Evolutionary conservation across 495 filamentous ascomycete species (phyloP).

Genomic region (Daldinia childiae): DNA sequence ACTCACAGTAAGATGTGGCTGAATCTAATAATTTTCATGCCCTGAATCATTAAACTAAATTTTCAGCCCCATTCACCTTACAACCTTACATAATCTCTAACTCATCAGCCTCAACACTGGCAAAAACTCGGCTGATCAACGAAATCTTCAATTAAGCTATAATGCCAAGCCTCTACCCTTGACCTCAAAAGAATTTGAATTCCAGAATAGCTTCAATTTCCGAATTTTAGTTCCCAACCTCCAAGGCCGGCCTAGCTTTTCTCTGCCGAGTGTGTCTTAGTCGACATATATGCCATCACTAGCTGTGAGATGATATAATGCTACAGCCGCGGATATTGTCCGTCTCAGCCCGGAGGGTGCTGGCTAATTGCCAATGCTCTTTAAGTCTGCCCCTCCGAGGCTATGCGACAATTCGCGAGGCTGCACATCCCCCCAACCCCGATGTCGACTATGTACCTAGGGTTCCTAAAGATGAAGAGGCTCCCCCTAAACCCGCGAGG

Average conservation of each 20-base stretch:
- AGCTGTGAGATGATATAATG: slow-evolving; percentile 56
- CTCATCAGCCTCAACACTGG: slow-evolving; percentile 2
- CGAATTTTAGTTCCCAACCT: slow-evolving; percentile 29
- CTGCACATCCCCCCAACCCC: slow-evolving; percentile 47
- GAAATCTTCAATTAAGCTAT: neutral
- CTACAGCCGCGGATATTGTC: slow-evolving; percentile 72
- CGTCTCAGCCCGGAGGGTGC: slow-evolving; percentile 56
- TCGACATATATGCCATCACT: slow-evolving; percentile 16
- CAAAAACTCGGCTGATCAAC: slow-evolving; percentile 24
- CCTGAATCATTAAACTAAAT: neutral
- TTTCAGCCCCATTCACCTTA: neutral
- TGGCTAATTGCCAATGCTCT: slow-evolving; percentile 56
- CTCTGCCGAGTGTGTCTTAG: slow-evolving; percentile 13
- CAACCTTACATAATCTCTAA: neutral
- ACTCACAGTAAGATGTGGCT: slow-evolving; percentile 4
- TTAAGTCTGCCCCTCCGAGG: slow-evolving; percentile 54
- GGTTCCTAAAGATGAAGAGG: slow-evolving; percentile 44
- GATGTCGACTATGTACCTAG: slow-evolving; percentile 51
- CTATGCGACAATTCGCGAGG: slow-evolving; percentile 65
- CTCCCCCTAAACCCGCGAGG: slow-evolving; percentile 36
- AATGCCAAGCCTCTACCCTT: slow-evolving; percentile 19
- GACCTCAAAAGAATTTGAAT: slow-evolving; percentile 43
- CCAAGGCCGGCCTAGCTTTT: slow-evolving; percentile 27
- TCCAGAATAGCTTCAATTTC: slow-evolving; percentile 44
- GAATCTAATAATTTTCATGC: neutral